A percentile compares a stretch with the other conserved stretches of the same genome.
phyloP scores from a whole-genome alignment of 23 red algal genomes.

The Gracilaria gracilis region DNA sequence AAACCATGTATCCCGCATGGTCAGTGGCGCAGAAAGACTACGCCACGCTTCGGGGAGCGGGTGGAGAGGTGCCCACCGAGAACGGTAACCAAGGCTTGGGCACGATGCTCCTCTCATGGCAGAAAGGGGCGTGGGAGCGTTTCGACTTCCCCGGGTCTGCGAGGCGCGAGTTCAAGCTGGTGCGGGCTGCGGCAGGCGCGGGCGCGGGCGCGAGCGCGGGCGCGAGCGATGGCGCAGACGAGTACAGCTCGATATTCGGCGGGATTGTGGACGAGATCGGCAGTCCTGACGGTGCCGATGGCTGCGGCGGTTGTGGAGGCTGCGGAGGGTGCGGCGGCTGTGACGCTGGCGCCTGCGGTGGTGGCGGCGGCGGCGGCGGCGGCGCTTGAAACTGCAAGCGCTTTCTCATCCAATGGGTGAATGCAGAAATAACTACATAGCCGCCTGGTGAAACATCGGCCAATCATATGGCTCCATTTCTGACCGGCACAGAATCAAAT shows the following conservation, averaged over 20 bases:
- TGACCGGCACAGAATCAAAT: no score
- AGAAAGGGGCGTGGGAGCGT: not conserved
- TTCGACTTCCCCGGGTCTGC: not conserved
- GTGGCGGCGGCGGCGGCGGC: no score
- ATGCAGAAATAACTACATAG: no score
- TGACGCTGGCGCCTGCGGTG: no score
- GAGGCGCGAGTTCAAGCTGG: not conserved
- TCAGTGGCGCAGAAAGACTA: not conserved
- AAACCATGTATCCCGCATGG: constrained; percentile 38
- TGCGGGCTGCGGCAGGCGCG: no score
- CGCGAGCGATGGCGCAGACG: no score
- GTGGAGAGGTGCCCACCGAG: not conserved
- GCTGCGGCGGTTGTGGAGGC: not conserved
- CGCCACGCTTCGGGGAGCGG: not conserved
- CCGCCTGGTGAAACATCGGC: no score
- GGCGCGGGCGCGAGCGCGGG: no score
- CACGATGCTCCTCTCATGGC: not conserved
- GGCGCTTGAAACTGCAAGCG: no score
- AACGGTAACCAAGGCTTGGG: not conserved
- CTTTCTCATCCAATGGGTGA: no score
- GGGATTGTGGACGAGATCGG: not conserved
- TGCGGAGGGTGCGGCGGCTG: no score
- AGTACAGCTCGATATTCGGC: not conserved
- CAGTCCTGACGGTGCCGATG: not conserved
- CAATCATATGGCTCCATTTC: no score